Evolutionary conservation across 371 early-diverging fungal genomes (phyloP), one percentile per base, ranked within the genome.

Genomic region (Mucor piriformis): DNA sequence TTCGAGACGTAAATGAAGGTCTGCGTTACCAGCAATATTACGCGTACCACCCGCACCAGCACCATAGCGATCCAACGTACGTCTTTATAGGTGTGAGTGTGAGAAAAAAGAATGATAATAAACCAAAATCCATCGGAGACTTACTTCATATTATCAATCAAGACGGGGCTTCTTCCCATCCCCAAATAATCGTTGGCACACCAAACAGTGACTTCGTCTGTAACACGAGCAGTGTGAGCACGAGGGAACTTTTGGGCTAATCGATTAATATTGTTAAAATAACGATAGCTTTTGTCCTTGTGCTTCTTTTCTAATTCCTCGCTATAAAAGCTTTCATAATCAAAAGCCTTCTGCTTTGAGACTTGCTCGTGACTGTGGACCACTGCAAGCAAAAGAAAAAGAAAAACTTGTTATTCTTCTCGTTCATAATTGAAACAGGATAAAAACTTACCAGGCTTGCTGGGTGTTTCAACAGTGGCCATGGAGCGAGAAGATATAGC

Each of bases 11-110:
- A 97, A 80, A 70, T 98, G 99, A 53, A 96, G 87, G 51, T 91
- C 94, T 42, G 95, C 94, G 76, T 97, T 97, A 35, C 99, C 99
- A 23, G 97, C 97, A 77, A 98, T 98, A 86, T 98, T 98, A 63
- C 99, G 93, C n/a, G 99, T 98, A 56, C 99, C 99, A 63, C 99
- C 99, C 13, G 98, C 97, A 56, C 99, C 99, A 44, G 99, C 94
- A 37, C 99, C 99, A 73, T 98, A 97, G 64, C 84, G 92, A 79
- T 95, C 92, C 60, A 97, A 70, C 18, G 97, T 92, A 2, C 79
- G 68, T 65, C 89, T 89, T 86, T 42, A 42, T 48, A 59, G 38
- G 7, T 51, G 32, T 50, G 32, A 25, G 13, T 16, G 15, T 51
- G 23, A 34, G 16, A 51, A 20, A 11, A 11, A 18, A 33, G 0